These are phyloP conservation scores for Hypoxylon fragiforme DNA, from an alignment of 495 filamentous ascomycete genomes.

Conservation along the genomic window DNA sequence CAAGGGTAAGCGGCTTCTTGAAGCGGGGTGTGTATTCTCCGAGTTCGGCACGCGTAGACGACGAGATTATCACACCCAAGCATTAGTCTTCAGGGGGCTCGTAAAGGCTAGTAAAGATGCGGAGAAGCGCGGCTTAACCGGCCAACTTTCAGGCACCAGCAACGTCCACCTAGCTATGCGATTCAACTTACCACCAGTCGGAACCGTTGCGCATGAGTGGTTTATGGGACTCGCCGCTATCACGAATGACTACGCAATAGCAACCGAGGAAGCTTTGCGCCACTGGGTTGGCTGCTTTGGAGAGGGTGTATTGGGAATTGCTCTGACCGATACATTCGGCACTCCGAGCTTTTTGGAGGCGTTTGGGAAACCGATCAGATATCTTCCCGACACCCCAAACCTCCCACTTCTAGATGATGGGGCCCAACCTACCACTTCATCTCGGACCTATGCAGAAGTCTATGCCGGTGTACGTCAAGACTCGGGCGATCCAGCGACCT, in stretches of 20 bases:
- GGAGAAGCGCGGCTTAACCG: constrained; percentile 61
- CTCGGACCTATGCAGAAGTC: constrained; percentile 74
- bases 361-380: constrained; percentile 66
- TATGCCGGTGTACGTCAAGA: constrained; percentile 92
- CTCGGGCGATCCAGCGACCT: constrained; percentile 84
- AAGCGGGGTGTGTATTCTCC: constrained; percentile 84
- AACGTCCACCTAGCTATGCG: constrained; percentile 98
- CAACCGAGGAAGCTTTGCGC: constrained; percentile 78
- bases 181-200: constrained; percentile 77
- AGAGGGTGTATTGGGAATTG: constrained; percentile 85
- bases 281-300: constrained; percentile 94
- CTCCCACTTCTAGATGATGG: constrained; percentile 16
- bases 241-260: constrained; percentile 77
- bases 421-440: constrained; percentile 2
- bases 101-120: constrained; percentile 70
- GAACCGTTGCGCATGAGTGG: constrained; percentile 98
- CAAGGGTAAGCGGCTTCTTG: constrained; percentile 76
- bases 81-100: constrained; percentile 84
- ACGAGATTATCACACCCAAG: constrained; percentile 92
- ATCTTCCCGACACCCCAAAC: constrained; percentile 30
- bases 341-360: constrained; percentile 86
- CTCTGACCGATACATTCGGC: constrained; percentile 97
- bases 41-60: constrained; percentile 91
- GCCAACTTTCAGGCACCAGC: constrained; percentile 83
- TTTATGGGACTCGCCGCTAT: constrained; percentile 98